These are phyloP conservation scores for Pseudophaeomoniella oleicola DNA, from an alignment of 2,329 filamentous ascomycete species.

Conservation along the genomic window DNA sequence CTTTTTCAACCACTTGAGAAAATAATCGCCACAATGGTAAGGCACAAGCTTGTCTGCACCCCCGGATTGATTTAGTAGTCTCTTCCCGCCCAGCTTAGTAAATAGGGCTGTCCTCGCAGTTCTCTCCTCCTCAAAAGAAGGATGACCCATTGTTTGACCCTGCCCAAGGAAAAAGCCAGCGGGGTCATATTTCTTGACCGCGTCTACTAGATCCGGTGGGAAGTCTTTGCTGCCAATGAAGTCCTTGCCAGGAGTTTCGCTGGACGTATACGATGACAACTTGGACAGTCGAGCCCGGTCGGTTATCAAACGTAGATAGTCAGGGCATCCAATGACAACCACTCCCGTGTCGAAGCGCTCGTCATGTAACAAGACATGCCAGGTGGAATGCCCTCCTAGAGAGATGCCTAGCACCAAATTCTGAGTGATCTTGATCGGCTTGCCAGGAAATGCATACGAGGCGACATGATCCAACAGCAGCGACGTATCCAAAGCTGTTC, in stretches of 20 bases:
- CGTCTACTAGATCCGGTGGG: conserved; percentile 49
- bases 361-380: conserved; percentile 70
- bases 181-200: conserved; percentile 56
- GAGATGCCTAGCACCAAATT: conserved; percentile 72
- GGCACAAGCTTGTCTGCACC: conserved; percentile 47
- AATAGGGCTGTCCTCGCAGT: conserved; percentile 5
- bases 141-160: conserved; percentile 10
- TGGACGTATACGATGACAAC: conserved; percentile 42
- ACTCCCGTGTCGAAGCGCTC: conserved; percentile 64
- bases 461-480: conserved; percentile 63
- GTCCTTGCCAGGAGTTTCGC: conserved; percentile 38
- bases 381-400: conserved; percentile 74
- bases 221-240: conserved; percentile 73
- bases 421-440: conserved; percentile 19
- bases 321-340: conserved; percentile 75
- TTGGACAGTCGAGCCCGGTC: conserved; percentile 64
- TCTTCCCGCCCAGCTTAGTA: conserved; percentile 33
- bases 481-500: conserved; percentile 60
- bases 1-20: conserved; percentile 41
- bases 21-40: conserved; percentile 39
- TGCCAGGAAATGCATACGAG: conserved; percentile 53
- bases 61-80: conserved; percentile 38
- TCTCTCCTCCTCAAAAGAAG: conserved; percentile 7
- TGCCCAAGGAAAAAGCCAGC: conserved; percentile 54
- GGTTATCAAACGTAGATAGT: conserved; percentile 67